phyloP scores from a whole-genome alignment of 2,329 filamentous ascomycete genomes.

The Fusarium brevicatenulatum region DNA sequence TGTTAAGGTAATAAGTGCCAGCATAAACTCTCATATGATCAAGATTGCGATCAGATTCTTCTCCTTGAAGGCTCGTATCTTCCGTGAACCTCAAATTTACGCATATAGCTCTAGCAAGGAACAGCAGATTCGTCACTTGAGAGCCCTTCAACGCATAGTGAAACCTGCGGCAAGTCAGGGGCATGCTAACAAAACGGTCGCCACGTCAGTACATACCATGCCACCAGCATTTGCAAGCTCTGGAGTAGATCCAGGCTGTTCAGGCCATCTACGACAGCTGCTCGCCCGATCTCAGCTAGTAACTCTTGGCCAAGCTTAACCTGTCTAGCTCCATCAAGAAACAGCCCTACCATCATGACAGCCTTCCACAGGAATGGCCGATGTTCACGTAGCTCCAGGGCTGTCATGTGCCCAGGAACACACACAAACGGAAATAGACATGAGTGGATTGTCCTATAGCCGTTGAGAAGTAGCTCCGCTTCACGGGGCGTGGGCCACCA shows the following conservation, averaged over 20 bases:
- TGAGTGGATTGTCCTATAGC: conserved; percentile 49
- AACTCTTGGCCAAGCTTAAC: conserved; percentile 56
- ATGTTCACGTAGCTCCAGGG: conserved; percentile 50
- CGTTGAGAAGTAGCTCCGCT: conserved; percentile 52
- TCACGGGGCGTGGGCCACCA: conserved; percentile 56
- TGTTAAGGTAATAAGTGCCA: conserved; percentile 62
- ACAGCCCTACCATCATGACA: conserved; percentile 57
- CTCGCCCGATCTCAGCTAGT: conserved; percentile 55
- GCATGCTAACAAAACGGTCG: neutral
- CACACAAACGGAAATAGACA: conserved; percentile 59
- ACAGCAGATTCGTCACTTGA: conserved; percentile 61
- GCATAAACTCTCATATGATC: conserved; percentile 60
- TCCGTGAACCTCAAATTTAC: conserved; percentile 52
- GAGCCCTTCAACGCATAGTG: conserved; percentile 61
- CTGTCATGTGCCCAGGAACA: conserved; percentile 50
- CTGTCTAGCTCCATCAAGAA: conserved; percentile 57
- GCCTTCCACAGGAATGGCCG: conserved; percentile 61
- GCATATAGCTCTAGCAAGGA: conserved; percentile 59
- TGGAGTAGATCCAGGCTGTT: conserved; percentile 60
- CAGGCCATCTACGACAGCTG: conserved; percentile 53
- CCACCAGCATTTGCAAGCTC: conserved; percentile 56
- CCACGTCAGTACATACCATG: conserved; percentile 53
- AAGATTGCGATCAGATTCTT: conserved; percentile 45
- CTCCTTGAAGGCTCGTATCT: conserved; percentile 32
- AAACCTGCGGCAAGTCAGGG: conserved; percentile 50